Conservation (phyloP, 1,139 yeast species). For the Candida albicans region DNA sequence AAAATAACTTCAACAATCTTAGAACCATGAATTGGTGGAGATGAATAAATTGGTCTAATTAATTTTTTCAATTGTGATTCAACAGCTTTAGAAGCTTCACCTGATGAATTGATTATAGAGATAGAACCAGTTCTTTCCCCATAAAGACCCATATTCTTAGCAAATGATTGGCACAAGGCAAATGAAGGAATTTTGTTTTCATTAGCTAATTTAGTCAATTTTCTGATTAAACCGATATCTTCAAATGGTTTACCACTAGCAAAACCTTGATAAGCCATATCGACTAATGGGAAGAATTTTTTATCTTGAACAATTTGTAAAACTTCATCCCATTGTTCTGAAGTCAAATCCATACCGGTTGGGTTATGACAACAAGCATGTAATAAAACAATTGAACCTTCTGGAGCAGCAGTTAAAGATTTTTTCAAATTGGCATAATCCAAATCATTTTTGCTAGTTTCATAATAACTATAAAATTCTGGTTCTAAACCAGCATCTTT, state of each 20-base stretch:
- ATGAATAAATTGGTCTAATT: slow-evolving; percentile 85
- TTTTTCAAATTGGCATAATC: slow-evolving; percentile 52
- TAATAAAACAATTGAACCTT: slow-evolving; percentile 67
- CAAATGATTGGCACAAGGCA: slow-evolving; percentile 85
- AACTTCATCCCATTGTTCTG: slow-evolving; percentile 80
- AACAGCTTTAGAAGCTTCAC: slow-evolving; percentile 47
- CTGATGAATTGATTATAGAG: slow-evolving; percentile 55
- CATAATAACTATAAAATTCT: slow-evolving; percentile 52
- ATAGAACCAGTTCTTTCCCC: slow-evolving; percentile 97
- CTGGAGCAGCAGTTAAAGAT: slow-evolving; percentile 41
- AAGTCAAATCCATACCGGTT: slow-evolving; percentile 91
- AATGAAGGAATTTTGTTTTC: slow-evolving; percentile 51
- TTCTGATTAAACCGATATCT: slow-evolving; percentile 51
- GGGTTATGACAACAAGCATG: slow-evolving; percentile 99
- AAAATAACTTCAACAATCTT: slow-evolving; percentile 80
- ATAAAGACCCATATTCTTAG: slow-evolving; percentile 95
- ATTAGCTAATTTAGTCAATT: slow-evolving; percentile 49
- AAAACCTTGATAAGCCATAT: slow-evolving; percentile 97
- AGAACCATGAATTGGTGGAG: slow-evolving; percentile 94
- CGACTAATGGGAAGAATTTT: slow-evolving; percentile 81
- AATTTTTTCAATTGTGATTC: slow-evolving; percentile 79
- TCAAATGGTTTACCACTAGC: slow-evolving; percentile 71
- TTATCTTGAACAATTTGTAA: slow-evolving; percentile 54
- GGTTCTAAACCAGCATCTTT: slow-evolving; percentile 49
- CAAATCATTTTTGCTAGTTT: slow-evolving; percentile 52